Conservation (phyloP, 495 filamentous ascomycete genomes). For the Podospora didyma region DNA sequence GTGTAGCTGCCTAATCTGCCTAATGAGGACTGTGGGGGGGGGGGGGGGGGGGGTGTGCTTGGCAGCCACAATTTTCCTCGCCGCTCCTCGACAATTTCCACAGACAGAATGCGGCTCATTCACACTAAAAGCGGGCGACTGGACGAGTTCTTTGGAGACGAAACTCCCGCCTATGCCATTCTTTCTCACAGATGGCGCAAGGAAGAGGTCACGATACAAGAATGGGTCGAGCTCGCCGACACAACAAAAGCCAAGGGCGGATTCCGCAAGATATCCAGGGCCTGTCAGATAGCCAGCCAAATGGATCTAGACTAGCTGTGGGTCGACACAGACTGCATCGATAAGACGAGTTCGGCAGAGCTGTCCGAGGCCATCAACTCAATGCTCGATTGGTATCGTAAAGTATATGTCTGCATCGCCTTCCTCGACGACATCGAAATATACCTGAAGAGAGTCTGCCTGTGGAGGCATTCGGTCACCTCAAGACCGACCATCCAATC, state of each 20-base stretch:
- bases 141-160: constrained; percentile 20
- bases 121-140: constrained; percentile 20
- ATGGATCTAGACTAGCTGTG: background rate
- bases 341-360: constrained; percentile 11
- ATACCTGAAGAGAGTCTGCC: too few relatives aligned
- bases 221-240: constrained; percentile 3
- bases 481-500: too few relatives aligned
- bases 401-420: constrained; percentile 28
- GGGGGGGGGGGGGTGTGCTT: too few relatives aligned
- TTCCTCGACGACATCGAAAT: constrained; percentile 30
- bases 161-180: constrained; percentile 30
- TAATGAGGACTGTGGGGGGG: too few relatives aligned
- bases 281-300: background rate
- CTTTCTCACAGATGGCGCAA: constrained; percentile 35
- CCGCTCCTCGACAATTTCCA: too few relatives aligned
- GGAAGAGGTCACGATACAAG: constrained; percentile 28
- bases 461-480: too few relatives aligned
- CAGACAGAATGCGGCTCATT: constrained; percentile 37
- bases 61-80: too few relatives aligned
- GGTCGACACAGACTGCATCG: constrained; percentile 7
- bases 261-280: background rate
- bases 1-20: too few relatives aligned
- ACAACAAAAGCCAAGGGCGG: background rate
- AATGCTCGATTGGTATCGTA: constrained; percentile 18
- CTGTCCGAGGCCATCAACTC: background rate